Base-by-base conservation (phyloP, 23 red algal genomes). In the Agarophyton chilense region DNA sequence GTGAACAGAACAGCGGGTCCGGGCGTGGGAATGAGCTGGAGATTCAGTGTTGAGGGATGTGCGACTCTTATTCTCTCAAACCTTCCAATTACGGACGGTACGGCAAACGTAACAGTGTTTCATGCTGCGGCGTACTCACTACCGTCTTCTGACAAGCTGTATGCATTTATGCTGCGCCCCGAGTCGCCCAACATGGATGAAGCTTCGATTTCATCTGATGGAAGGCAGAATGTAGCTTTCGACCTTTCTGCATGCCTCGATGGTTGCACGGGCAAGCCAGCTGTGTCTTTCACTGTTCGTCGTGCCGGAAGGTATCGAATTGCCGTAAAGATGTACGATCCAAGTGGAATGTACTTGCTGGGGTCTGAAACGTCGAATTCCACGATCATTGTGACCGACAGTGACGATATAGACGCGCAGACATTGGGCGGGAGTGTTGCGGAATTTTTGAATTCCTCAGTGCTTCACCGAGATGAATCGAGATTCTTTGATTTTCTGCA, bases 241-340 rank as follows among this genome's bases (percentile, higher is more conserved):
- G 25, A 11, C 5, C 17, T 49, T 9, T 86, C 64, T 42, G 31
- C 46, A 17, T 86, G 82, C 28, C 82, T 86, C 50, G 45, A 67
- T 53, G 64, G 60, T 1, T 86, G 82, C 64, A 86, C 43, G 24
- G 82, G 82, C 6, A 63, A 72, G 11, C 26, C 41, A 6, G 64
- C 39, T 17, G 82, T 72, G 45, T 74, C 44, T 7, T 86, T 86
- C 50, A 86, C 82, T 19, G 82, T 86, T 18, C 2, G 39, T 50
- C 32, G 46, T 3, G 62, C 60, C 6, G 82, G 82, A n/a, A 39
- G 35, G 32, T 86, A 53, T 46, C 24, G n/a, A n/a, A 32, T 86
- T 49, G 46, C 73, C 3, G 82, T 58, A 11, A 45, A 86, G 38
- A 86, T 86, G 82, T 86, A 71, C 31, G 82, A 86, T 29, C 42